Conservation (phyloP, 164 flowering plant species). For the Akebia trifoliata region DNA sequence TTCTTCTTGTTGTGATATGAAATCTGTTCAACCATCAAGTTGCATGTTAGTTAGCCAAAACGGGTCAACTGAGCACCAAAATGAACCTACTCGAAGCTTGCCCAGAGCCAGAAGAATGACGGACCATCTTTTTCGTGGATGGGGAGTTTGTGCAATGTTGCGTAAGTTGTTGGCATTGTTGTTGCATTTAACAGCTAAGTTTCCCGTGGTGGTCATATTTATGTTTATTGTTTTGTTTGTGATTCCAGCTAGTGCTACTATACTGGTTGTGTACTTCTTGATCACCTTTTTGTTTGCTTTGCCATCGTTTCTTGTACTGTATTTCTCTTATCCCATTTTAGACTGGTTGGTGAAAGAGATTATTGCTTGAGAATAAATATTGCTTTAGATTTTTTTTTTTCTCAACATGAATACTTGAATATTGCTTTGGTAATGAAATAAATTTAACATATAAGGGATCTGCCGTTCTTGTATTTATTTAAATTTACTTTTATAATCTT, state of each 20-base stretch:
- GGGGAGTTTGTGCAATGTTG: constrained; percentile 30
- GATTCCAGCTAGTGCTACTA: constrained; percentile 51
- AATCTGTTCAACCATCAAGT: constrained; percentile 13
- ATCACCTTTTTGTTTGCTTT: constrained; percentile 61
- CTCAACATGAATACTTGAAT: too few species aligned
- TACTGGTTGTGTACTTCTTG: constrained; percentile 43
- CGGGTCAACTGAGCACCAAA: constrained; percentile 1
- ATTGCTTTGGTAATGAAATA: too few species aligned
- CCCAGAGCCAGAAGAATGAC: background rate
- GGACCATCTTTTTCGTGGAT: constrained; percentile 10
- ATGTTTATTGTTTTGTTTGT: constrained; percentile 47
- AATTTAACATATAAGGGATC: too few species aligned
- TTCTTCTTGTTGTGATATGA: constrained; percentile 12
- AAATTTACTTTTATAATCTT: too few species aligned
- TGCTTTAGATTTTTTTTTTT: too few species aligned
- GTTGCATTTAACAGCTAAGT: constrained; percentile 43
- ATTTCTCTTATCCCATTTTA: constrained; percentile 57
- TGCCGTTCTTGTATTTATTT: too few species aligned
- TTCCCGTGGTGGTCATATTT: constrained; percentile 48
- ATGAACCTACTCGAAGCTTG: constrained; percentile 1
- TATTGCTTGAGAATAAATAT: constrained; percentile 29
- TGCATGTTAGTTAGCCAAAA: background rate
- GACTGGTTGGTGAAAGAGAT: constrained; percentile 64
- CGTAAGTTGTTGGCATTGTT: constrained; percentile 40
- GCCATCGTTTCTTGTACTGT: constrained; percentile 62